Evolutionary conservation across 768 basidiomycete genomes (phyloP).

Genomic region (Multifurca ochricompacta): DNA sequence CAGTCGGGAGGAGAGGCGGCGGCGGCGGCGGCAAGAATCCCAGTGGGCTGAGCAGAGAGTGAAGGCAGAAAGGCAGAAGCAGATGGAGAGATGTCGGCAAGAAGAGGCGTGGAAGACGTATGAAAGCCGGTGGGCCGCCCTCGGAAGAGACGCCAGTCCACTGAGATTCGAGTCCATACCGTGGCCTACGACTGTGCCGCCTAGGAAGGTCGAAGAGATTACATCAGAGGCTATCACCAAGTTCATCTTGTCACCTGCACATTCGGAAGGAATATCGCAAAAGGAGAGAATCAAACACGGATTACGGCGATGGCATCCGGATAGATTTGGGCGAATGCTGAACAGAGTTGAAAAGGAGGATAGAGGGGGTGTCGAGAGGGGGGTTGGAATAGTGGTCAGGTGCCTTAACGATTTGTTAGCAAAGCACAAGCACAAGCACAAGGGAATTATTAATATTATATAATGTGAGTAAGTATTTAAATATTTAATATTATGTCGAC

Average conservation of each 20-base stretch:
- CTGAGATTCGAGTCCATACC: constrained; percentile 59
- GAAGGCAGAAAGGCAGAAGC: constrained; percentile 30
- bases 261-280: constrained; percentile 48
- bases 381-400: constrained; percentile 57
- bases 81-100: constrained; percentile 35
- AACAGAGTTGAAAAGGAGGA: constrained; percentile 46
- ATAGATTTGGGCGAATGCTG: constrained; percentile 57
- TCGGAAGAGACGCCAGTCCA: constrained; percentile 32
- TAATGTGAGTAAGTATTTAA: too few relatives aligned
- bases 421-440: constrained; percentile 5
- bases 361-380: constrained; percentile 46
- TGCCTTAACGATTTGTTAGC: constrained; percentile 26
- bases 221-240: constrained; percentile 42
- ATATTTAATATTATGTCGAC: too few relatives aligned
- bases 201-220: constrained; percentile 42
- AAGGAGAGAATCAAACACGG: constrained; percentile 63
- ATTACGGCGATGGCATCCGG: constrained; percentile 75
- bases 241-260: constrained; percentile 59
- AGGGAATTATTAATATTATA: neutral
- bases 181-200: constrained; percentile 52
- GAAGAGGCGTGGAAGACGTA: constrained; percentile 55
- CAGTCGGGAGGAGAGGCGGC: constrained; percentile 40
- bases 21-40: constrained; percentile 16
- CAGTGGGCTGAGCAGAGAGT: constrained; percentile 35
- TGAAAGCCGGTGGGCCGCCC: constrained; percentile 55